Conservation (phyloP, 768 basidiomycete species). For the Chlorophyllum brunneum region DNA sequence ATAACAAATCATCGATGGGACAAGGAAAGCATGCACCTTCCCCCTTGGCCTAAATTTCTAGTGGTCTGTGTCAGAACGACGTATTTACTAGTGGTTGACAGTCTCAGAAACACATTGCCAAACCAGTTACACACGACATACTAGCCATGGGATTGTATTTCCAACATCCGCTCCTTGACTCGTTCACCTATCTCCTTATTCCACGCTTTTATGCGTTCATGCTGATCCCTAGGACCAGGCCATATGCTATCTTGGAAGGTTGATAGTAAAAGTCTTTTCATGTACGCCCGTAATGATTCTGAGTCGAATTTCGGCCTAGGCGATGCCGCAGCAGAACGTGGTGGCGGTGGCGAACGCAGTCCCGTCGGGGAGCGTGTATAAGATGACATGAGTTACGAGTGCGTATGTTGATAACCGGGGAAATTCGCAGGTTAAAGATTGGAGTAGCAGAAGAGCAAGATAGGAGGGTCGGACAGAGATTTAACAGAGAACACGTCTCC, state of each 20-base stretch:
- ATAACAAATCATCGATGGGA: constrained; percentile 6
- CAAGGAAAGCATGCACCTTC: constrained; percentile 46
- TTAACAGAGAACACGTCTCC: too few relatives aligned
- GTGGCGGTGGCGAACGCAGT: constrained; percentile 58
- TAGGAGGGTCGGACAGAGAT: too few relatives aligned
- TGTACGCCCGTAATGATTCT: constrained; percentile 71
- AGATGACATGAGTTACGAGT: constrained; percentile 13
- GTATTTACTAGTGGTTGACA: constrained; percentile 59
- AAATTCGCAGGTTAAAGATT: not conserved
- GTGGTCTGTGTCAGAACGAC: constrained; percentile 82
- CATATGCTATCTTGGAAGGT: constrained; percentile 63
- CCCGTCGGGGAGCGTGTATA: constrained; percentile 27
- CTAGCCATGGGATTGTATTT: constrained; percentile 80
- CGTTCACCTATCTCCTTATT: constrained; percentile 83
- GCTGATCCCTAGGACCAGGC: constrained; percentile 62
- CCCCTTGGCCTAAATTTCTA: constrained; percentile 83
- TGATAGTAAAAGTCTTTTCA: constrained; percentile 74
- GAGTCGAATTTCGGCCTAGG: constrained; percentile 64
- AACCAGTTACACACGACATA: constrained; percentile 40
- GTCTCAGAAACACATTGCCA: constrained; percentile 12
- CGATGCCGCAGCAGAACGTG: constrained; percentile 59
- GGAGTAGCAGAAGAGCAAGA: not conserved
- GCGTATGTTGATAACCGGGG: not conserved
- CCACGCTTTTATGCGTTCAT: constrained; percentile 65
- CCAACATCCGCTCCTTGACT: constrained; percentile 82